Conservation (phyloP, 257 asterid genomes). For the Anisodus acutangulus region DNA sequence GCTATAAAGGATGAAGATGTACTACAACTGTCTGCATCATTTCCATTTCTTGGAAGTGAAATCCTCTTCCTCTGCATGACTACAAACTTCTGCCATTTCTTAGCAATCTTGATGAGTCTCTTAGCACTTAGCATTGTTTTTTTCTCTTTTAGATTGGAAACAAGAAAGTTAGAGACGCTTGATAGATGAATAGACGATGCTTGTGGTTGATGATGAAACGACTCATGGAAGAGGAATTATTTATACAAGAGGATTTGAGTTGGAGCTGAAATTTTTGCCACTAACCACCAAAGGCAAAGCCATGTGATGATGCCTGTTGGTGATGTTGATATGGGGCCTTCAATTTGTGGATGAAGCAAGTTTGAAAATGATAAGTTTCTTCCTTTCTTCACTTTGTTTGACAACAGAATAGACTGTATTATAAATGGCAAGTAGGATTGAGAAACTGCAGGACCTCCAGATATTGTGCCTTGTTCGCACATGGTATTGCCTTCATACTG, state of each 20-base stretch:
- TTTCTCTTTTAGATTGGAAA: neutral
- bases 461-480: neutral
- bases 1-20: neutral
- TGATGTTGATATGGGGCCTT: no score
- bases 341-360: no score
- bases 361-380: no score
- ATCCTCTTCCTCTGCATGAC: neutral
- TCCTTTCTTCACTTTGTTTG: no score
- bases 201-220: neutral
- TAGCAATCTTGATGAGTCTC: no score
- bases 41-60: neutral
- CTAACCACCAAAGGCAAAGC: no score
- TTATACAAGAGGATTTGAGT: neutral
- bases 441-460: no score
- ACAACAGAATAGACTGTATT: no score
- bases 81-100: neutral
- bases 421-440: no score
- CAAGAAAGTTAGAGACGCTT: neutral
- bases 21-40: neutral
- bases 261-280: no score
- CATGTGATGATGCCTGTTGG: no score
- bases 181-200: neutral
- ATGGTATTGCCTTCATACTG: neutral
- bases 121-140: neutral
- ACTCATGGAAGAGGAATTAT: neutral